Percentiles rank a stretch among this genome's conserved stretches.
These are phyloP conservation scores for Corymbia citriodora DNA, from an alignment of 441 rosid genomes.

Conservation along the genomic window DNA sequence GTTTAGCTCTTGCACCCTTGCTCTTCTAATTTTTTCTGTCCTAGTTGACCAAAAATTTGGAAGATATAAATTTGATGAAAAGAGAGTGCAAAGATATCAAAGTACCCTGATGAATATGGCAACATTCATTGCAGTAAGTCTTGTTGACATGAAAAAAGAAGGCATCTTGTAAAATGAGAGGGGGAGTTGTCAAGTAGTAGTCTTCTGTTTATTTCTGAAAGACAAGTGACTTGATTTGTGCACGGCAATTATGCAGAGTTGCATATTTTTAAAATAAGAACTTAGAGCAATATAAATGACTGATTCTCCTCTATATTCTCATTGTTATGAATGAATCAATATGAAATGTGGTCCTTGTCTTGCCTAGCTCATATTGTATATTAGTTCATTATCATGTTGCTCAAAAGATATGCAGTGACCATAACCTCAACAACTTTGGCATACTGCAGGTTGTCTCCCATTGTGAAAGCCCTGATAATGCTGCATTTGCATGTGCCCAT, in stretches of 20 bases:
- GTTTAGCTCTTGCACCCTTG: background rate
- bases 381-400: background rate
- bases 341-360: background rate
- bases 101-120: background rate
- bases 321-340: background rate
- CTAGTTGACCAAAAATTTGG: background rate
- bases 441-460: slow-evolving; percentile 54
- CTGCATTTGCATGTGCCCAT: slow-evolving; percentile 62
- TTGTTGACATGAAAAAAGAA: background rate
- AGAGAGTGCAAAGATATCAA: background rate
- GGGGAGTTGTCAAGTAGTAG: background rate
- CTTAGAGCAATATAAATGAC: background rate
- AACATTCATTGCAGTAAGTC: background rate
- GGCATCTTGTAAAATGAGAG: background rate
- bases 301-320: background rate
- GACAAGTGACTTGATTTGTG: background rate
- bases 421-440: background rate
- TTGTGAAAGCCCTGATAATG: slow-evolving; percentile 48
- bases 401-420: background rate
- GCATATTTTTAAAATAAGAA: background rate
- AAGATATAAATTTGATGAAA: background rate
- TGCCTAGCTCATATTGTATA: background rate
- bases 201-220: background rate
- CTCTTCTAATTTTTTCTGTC: background rate
- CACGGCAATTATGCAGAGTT: background rate